Base-by-base conservation (phyloP, 306 rosid genomes). In the Betula pendula region DNA sequence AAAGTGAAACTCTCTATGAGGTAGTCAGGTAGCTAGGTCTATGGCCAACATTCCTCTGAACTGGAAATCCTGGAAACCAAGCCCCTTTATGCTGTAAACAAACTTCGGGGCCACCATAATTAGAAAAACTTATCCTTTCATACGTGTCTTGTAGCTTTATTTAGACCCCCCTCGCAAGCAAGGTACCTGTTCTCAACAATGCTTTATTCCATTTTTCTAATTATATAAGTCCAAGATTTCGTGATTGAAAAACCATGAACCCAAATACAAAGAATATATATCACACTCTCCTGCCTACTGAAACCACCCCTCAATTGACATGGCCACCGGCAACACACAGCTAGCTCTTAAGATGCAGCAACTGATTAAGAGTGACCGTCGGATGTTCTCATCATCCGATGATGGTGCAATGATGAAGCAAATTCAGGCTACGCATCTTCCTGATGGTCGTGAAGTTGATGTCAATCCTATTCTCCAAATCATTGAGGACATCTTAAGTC, bases 371-470 rank as follows among this genome's bases (percentile, higher is more conserved):
- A 85, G 52, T 71, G 94, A 89, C 43, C 68, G 77, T 20, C 79
- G 90, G 70, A 74, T 80, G 89, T 80, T 82, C 75, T 66, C 85
- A 20, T 70, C 83, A 6, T 82, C 98, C 47, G 97, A 90, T 70
- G 97, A 92, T 40, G 89, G 58, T 78, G 88, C 88, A 47, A 75
- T 94, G 89, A 85, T 84, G 87, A 89, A 87, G 83, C 95, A 92
- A 60, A 72, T 90, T 72, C 85, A 86, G 43, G 90, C 90, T 27
- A 90, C 97, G 17, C 97, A 94, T 87, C 77, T 72, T 16, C 90
- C 88, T 0, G 97, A 90, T 35, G 81, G 91, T 52, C 87, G 86
- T 80, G 87, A 76, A 59, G 77, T 92, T 45, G 82, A 89, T 69
- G 96, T 92, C 87, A 88, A 62, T 22, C 92, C 94, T 5, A 74